Percentiles rank a stretch among this genome's conserved stretches.
Evolutionary conservation across 2,329 filamentous ascomycete species (phyloP).

Genomic region (Claviceps sp.): DNA sequence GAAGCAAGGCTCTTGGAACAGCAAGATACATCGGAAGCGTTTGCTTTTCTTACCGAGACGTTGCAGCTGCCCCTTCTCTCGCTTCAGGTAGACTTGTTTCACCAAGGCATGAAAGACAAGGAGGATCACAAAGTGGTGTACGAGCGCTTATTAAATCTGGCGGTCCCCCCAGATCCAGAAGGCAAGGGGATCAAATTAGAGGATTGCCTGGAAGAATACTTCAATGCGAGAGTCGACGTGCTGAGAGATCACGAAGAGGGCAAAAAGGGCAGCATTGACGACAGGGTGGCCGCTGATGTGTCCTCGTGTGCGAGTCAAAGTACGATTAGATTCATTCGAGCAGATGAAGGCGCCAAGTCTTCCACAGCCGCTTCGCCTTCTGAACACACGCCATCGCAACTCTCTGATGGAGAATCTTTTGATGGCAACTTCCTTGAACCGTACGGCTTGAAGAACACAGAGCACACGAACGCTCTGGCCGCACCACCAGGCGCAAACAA

Average conservation of each 20-base stretch:
- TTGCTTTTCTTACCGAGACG: conserved; percentile 85
- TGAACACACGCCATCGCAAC: conserved; percentile 13
- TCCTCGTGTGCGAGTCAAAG: conserved; percentile 16
- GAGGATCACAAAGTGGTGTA: conserved; percentile 94
- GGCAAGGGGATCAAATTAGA: conserved; percentile 66
- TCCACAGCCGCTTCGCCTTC: conserved; percentile 22
- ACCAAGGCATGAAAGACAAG: conserved; percentile 70
- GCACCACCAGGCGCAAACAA: background rate
- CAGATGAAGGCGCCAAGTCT: conserved; percentile 18
- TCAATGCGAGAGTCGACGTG: conserved; percentile 88
- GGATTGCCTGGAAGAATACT: conserved; percentile 85
- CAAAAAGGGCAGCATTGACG: conserved; percentile 25
- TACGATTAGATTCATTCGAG: conserved; percentile 21
- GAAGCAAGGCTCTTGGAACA: conserved; percentile 67
- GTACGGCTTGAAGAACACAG: background rate
- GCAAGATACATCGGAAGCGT: conserved; percentile 92
- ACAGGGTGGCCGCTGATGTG: conserved; percentile 12
- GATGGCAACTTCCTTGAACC: background rate
- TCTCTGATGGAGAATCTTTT: background rate
- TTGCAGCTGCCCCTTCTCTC: conserved; percentile 79
- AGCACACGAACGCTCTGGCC: background rate
- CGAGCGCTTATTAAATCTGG: conserved; percentile 79
- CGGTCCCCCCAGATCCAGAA: conserved; percentile 65
- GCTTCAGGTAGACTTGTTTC: conserved; percentile 87
- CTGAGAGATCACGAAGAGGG: conserved; percentile 54